These are phyloP conservation scores for Hypoxylon sp. DNA, from an alignment of 2,329 filamentous ascomycete species.

Conservation along the genomic window DNA sequence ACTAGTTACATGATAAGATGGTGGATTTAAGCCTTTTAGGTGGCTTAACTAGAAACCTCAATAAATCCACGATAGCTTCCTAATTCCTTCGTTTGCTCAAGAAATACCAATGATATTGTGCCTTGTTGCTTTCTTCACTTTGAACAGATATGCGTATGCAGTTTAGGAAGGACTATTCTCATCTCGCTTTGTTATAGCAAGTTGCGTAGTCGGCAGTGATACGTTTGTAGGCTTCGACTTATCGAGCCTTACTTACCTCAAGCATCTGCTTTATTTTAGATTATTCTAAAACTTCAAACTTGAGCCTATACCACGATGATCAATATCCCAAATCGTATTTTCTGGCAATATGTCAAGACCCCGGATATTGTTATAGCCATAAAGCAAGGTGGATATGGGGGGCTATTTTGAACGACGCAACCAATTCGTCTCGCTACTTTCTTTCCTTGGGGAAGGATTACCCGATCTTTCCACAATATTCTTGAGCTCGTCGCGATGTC, in stretches of 20 bases:
- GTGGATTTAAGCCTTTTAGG: no score
- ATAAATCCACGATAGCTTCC: neutral
- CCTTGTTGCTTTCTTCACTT: neutral
- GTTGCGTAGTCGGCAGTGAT: neutral
- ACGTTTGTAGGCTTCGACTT: neutral
- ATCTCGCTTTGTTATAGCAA: neutral
- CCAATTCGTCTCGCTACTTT: constrained; percentile 24
- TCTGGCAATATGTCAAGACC: neutral
- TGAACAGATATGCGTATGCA: neutral
- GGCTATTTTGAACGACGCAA: constrained; percentile 26
- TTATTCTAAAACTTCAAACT: neutral
- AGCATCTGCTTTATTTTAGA: no score
- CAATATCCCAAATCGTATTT: neutral
- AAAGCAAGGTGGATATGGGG: constrained; percentile 2
- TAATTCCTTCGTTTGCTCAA: neutral
- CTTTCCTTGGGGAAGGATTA: neutral
- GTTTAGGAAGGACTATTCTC: neutral
- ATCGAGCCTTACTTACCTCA: neutral
- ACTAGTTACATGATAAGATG: no score
- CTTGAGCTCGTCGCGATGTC: constrained; percentile 17
- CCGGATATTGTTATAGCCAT: constrained; percentile 5
- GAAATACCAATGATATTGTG: neutral
- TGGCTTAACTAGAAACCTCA: no score
- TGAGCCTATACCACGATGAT: neutral
- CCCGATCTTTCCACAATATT: constrained; percentile 10